Conservation (phyloP, 176 grass and related monocot species). For the Paspalum vaginatum region DNA sequence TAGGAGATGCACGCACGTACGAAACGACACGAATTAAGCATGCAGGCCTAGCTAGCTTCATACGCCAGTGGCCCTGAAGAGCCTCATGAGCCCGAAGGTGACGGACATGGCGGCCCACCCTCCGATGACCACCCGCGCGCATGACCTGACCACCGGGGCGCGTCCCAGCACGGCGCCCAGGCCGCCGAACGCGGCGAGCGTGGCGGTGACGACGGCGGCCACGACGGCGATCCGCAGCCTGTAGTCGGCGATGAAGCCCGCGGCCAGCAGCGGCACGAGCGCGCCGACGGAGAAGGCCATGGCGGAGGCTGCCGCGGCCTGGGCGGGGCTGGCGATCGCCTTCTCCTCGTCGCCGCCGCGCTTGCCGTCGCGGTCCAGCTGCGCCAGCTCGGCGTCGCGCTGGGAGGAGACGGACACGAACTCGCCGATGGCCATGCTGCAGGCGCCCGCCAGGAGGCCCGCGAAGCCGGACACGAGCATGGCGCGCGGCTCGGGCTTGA, state of each 20-base stretch:
- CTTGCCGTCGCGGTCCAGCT: constrained; percentile 42
- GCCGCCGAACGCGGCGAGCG: constrained; percentile 56
- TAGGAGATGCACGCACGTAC: too few species aligned
- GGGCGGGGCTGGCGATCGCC: constrained; percentile 50
- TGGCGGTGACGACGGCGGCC: constrained; percentile 39
- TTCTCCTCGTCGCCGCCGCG: constrained; percentile 34
- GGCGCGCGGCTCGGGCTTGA: constrained; percentile 51
- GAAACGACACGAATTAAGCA: too few species aligned
- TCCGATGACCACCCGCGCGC: constrained; percentile 45
- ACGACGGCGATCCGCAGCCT: constrained; percentile 50
- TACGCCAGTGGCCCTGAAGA: constrained; percentile 58
- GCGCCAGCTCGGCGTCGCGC: constrained; percentile 69
- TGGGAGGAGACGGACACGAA: constrained; percentile 84
- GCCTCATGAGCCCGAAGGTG: constrained; percentile 63
- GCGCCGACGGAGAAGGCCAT: constrained; percentile 62
- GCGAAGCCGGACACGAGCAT: constrained; percentile 78
- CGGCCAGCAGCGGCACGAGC: constrained; percentile 58
- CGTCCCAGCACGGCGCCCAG: constrained; percentile 57
- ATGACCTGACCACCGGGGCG: constrained; percentile 38
- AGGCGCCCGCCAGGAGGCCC: constrained; percentile 67
- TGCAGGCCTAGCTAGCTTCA: constrained; percentile 17
- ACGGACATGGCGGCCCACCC: constrained; percentile 60
- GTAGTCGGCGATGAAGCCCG: constrained; percentile 56
- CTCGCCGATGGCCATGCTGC: constrained; percentile 86
- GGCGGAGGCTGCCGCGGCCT: constrained; percentile 61